Conservation (phyloP, 768 basidiomycete genomes). For the Paxillus involutus region DNA sequence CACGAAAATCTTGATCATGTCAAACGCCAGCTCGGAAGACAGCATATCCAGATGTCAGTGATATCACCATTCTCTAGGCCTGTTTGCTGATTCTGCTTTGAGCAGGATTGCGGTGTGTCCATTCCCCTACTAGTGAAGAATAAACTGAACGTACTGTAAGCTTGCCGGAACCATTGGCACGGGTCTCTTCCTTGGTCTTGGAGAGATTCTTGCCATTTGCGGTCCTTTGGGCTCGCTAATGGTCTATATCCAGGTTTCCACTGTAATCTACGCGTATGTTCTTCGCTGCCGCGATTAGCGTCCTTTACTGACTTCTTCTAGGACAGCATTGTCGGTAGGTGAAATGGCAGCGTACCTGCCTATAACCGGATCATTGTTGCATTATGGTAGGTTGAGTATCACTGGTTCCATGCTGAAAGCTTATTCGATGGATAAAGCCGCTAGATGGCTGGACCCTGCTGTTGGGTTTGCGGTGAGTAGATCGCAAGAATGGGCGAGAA, state of each 20-base stretch:
- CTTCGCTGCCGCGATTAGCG: neutral
- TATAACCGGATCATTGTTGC: constrained; percentile 27
- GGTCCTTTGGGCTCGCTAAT: constrained; percentile 31
- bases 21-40: constrained; percentile 17
- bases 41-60: constrained; percentile 20
- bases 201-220: constrained; percentile 23
- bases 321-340: constrained; percentile 29
- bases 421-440: constrained; percentile 15
- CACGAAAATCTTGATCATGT: constrained; percentile 13
- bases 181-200: constrained; percentile 31
- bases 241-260: constrained; percentile 27
- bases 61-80: neutral
- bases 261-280: constrained; percentile 29
- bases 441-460: constrained; percentile 33
- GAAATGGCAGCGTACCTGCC: constrained; percentile 30
- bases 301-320: constrained; percentile 7
- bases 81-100: neutral
- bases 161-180: constrained; percentile 32
- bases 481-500: neutral
- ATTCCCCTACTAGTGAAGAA: neutral
- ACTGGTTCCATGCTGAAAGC: neutral
- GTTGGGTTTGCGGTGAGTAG: constrained; percentile 28
- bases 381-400: constrained; percentile 20
- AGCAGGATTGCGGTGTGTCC: constrained; percentile 21
- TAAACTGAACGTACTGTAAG: constrained; percentile 10